A percentile compares a stretch with the other conserved stretches of the same genome.
These are phyloP conservation scores for Ustilago xerochloae DNA, from an alignment of 1,284 basidiomycete species.

Conservation along the genomic window DNA sequence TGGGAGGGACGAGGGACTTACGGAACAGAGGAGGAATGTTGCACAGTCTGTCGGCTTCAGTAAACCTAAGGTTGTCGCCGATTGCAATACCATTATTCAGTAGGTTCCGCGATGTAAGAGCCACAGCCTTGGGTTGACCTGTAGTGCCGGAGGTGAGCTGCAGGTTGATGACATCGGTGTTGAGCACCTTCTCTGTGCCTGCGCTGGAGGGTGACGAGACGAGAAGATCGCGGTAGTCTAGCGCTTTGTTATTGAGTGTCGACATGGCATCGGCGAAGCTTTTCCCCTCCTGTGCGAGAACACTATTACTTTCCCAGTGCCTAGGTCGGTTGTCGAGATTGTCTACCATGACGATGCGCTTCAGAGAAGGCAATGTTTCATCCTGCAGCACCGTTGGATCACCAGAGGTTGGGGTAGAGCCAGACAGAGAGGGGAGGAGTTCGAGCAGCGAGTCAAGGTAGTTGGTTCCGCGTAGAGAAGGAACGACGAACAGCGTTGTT, in stretches of 20 bases:
- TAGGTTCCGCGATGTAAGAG: constrained; percentile 73
- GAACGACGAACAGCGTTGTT: constrained; percentile 79
- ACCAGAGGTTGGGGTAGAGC: constrained; percentile 69
- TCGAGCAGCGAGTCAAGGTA: constrained; percentile 70
- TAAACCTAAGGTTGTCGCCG: constrained; percentile 75
- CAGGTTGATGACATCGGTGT: constrained; percentile 80
- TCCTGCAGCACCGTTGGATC: constrained; percentile 71
- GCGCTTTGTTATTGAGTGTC: constrained; percentile 21
- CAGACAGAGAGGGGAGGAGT: constrained; percentile 75
- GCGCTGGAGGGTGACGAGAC: constrained; percentile 71
- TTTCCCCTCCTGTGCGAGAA: constrained; percentile 44
- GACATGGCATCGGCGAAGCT: constrained; percentile 46
- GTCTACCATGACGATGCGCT: constrained; percentile 77
- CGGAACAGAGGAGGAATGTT: constrained; percentile 59
- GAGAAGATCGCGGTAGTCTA: constrained; percentile 58
- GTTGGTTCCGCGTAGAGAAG: constrained; percentile 69
- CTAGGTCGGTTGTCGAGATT: constrained; percentile 70
- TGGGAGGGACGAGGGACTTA: constrained; percentile 15
- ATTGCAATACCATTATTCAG: constrained; percentile 81
- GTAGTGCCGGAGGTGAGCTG: constrained; percentile 66
- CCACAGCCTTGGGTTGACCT: constrained; percentile 56
- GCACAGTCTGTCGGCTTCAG: constrained; percentile 40
- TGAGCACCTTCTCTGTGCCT: constrained; percentile 72
- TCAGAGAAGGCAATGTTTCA: constrained; percentile 75
- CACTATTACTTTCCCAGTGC: constrained; percentile 53